phyloP scores from a whole-genome alignment of 345 rosid genomes.

The Excoecaria agallocha region DNA sequence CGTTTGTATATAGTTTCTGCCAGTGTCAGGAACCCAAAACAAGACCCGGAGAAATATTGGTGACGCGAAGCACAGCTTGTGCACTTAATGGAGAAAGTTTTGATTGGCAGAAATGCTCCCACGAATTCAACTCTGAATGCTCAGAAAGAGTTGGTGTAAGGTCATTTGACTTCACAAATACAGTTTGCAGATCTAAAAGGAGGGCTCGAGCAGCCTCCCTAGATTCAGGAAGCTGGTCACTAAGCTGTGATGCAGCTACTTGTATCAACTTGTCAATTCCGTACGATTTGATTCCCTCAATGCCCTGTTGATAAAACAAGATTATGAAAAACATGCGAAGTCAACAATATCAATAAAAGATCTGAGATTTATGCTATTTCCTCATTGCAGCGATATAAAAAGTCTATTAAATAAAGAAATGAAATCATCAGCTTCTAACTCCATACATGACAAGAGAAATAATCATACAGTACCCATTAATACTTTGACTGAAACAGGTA shows the following conservation, averaged over 20 bases:
- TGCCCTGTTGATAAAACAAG: slow-evolving; percentile 48
- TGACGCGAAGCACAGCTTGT: slow-evolving; percentile 89
- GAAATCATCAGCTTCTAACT: not conserved
- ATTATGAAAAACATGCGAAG: not conserved
- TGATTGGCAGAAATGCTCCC: slow-evolving; percentile 84
- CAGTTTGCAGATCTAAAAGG: slow-evolving; percentile 74
- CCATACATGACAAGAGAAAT: not conserved
- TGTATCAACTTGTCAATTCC: slow-evolving; percentile 82
- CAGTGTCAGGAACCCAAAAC: slow-evolving; percentile 53
- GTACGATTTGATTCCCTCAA: slow-evolving; percentile 75
- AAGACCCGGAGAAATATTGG: slow-evolving; percentile 51
- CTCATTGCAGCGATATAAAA: not conserved
- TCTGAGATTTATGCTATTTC: not conserved
- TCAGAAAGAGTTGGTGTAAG: slow-evolving; percentile 33
- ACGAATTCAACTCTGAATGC: slow-evolving; percentile 48
- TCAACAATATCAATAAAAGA: not conserved
- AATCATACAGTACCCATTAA: not conserved
- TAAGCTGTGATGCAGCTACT: slow-evolving; percentile 83
- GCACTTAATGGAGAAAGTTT: slow-evolving; percentile 79
- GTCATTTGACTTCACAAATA: slow-evolving; percentile 52
- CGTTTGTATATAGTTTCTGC: slow-evolving; percentile 15
- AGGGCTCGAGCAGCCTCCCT: slow-evolving; percentile 89
- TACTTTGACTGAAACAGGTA: not conserved
- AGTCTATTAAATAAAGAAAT: not conserved
- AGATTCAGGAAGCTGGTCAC: slow-evolving; percentile 93